These are phyloP conservation scores for Bondarzewia mesenterica DNA, from an alignment of 1,284 basidiomycete species.

Conservation along the genomic window DNA sequence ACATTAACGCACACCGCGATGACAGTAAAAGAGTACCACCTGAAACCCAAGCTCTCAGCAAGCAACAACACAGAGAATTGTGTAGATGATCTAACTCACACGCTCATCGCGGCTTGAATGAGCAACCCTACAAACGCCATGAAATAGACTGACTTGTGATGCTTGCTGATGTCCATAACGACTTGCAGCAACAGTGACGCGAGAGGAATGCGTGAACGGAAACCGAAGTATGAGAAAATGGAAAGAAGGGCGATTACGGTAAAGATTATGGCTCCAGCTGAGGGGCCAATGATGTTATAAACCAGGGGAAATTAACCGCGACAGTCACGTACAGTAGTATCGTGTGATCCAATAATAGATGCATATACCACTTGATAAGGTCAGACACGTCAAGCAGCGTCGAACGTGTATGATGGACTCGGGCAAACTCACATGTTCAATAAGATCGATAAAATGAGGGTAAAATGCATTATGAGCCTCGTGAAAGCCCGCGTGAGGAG, in stretches of 20 bases:
- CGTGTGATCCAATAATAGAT: constrained; percentile 75
- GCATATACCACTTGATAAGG: constrained; percentile 42
- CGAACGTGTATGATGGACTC: constrained; percentile 18
- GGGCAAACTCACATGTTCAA: constrained; percentile 75
- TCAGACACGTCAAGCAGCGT: constrained; percentile 5
- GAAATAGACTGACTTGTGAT: constrained; percentile 75
- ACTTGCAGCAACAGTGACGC: constrained; percentile 67
- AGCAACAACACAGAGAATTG: constrained; percentile 10
- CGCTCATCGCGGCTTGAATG: constrained; percentile 61
- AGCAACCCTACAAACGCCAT: constrained; percentile 68
- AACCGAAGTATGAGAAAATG: constrained; percentile 59
- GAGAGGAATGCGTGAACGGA: constrained; percentile 68
- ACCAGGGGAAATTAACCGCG: not conserved
- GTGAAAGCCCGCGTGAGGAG: constrained; percentile 70
- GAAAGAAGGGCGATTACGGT: constrained; percentile 62
- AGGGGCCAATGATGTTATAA: not conserved
- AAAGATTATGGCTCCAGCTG: constrained; percentile 73
- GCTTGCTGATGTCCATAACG: constrained; percentile 71
- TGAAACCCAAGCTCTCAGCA: constrained; percentile 22
- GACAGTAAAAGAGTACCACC: constrained; percentile 63
- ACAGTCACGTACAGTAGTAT: constrained; percentile 56
- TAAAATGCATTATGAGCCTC: constrained; percentile 73
- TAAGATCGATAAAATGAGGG: constrained; percentile 60
- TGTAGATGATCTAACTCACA: constrained; percentile 39
- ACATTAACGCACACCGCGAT: constrained; percentile 55